Percentiles rank a stretch among this genome's conserved stretches.
Evolutionary conservation across 805 yeast genomes (phyloP).

Genomic region (Myxozyma monticola): DNA sequence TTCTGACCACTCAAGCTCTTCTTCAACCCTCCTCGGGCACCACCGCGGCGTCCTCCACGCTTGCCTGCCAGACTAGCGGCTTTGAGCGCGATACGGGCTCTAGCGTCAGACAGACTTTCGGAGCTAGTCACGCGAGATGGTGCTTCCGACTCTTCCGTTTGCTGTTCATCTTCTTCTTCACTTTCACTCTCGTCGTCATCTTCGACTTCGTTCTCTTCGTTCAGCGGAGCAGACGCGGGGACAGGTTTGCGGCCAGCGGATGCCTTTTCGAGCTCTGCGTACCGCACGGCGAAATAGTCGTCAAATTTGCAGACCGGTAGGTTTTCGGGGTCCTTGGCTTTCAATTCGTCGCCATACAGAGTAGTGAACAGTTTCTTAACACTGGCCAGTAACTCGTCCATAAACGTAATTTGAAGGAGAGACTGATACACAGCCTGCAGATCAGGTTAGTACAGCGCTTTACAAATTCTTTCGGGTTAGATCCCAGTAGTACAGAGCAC

Average conservation of each 20-base stretch:
- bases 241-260: conserved; percentile 5
- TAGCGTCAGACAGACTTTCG: background rate
- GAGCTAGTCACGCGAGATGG: background rate
- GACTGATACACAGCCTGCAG: conserved; percentile 38
- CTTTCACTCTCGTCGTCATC: conserved; percentile 5
- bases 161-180: background rate
- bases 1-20: background rate
- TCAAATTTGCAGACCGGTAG: conserved; percentile 33
- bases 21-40: conserved; percentile 1
- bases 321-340: conserved; percentile 9
- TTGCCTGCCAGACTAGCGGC: conserved; percentile 1
- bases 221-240: conserved; percentile 2
- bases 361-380: conserved; percentile 38
- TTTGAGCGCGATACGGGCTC: background rate
- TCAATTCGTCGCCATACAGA: conserved; percentile 32
- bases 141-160: background rate
- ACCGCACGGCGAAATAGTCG: conserved; percentile 38
- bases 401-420: conserved; percentile 38
- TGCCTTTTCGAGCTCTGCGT: conserved; percentile 33
- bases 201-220: conserved; percentile 7
- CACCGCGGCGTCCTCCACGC: conserved; percentile 19
- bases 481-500: too few relatives aligned
- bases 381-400: conserved; percentile 39
- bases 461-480: background rate
- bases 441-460: background rate